Base-by-base conservation (phyloP, 257 asterid species). In the Echites panduratus region DNA sequence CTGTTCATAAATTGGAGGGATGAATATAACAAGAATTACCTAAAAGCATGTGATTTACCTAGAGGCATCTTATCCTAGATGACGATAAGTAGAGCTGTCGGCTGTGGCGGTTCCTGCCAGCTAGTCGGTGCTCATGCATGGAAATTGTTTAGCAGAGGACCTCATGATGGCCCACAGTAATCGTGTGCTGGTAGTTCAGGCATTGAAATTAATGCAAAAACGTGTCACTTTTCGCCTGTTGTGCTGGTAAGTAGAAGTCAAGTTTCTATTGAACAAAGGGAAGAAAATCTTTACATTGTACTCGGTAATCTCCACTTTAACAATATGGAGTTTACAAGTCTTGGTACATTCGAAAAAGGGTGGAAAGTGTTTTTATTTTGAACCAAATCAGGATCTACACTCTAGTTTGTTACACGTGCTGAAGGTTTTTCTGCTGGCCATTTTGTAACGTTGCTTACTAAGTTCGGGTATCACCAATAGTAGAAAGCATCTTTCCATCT, bases 61-160 rank as follows among this genome's bases (percentile, higher is more conserved):
- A 4, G 54, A 67, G 24, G 68, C 58, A 66, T 66, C 14, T 40
- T 74, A 40, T 14, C 58, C 8, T 53, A 66, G 68, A 64, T 56
- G 40, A 53, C 22, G 73, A 75, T 54, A 56, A 53, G 70, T 7
- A 45, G 66, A 40, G 29, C 29, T 44, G 29, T n/a, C 19, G 26
- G 29, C 29, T 44, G 29, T n/a, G 26, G 40, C 66, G 45, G 73
- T 27, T 44, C 20, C 40, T 64, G 52, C 22, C 43, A n/a, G 26
- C 69, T 54, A 43, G 50, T 14, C 8, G 10, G 73, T 19, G 47
- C 58, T 67, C 53, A 67, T 57, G 44, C 45, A 22, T 44, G 43
- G 47, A 73, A 63, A 29, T 53, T 73, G 68, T 56, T 56, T 49
- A 19, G 68, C 24, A 19, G 43, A 14, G 50, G 68, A 66, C 8